Conservation (phyloP, 495 filamentous ascomycete species). For the Penicillium lagena region DNA sequence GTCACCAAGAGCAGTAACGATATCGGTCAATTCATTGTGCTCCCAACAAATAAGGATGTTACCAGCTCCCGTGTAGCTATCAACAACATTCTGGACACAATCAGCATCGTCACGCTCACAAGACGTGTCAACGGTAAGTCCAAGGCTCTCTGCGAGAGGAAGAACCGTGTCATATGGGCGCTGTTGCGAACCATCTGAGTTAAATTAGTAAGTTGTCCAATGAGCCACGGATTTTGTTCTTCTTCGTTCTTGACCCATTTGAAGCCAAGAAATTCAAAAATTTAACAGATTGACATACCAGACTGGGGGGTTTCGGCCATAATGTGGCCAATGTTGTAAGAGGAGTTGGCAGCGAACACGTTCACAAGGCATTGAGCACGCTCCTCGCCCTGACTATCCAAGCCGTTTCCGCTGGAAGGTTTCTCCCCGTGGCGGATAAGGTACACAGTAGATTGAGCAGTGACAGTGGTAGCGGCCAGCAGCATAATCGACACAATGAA, state of each 20-base stretch:
- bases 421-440: constrained; percentile 52
- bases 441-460: constrained; percentile 24
- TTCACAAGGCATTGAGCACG: constrained; percentile 41
- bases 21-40: constrained; percentile 34
- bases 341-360: constrained; percentile 37
- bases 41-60: constrained; percentile 53
- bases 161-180: constrained; percentile 44
- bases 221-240: too few species aligned
- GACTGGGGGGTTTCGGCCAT: constrained; percentile 40
- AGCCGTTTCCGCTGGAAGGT: constrained; percentile 32
- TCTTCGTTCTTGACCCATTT: too few species aligned
- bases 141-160: constrained; percentile 40
- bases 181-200: constrained; percentile 32
- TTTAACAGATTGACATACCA: constrained; percentile 13
- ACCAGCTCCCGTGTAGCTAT: constrained; percentile 33
- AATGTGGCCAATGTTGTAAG: constrained; percentile 44
- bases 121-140: constrained; percentile 39
- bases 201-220: too few species aligned
- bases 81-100: constrained; percentile 34
- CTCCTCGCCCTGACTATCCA: constrained; percentile 33
- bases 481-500: too few species aligned
- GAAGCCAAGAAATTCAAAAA: too few species aligned
- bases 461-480: too few species aligned
- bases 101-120: constrained; percentile 36
- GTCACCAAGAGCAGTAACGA: constrained; percentile 33